Conservation (phyloP, 2,329 filamentous ascomycete species). For the Orbilia ellipsospora region DNA sequence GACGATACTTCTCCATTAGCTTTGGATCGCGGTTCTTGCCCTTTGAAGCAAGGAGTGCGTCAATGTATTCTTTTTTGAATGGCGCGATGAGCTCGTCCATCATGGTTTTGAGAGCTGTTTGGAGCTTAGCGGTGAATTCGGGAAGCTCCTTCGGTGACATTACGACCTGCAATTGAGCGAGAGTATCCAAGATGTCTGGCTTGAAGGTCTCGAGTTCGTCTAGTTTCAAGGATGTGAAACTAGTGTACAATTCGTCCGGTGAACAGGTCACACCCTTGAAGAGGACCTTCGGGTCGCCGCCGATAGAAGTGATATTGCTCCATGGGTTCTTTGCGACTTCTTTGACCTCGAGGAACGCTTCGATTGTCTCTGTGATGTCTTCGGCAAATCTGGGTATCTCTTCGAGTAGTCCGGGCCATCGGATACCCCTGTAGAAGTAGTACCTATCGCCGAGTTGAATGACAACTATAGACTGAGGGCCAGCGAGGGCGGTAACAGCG, state of each 20-base stretch:
- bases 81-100: constrained; percentile 41
- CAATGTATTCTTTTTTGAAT: constrained; percentile 44
- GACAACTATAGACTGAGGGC: constrained; percentile 58
- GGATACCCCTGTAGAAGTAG: constrained; percentile 59
- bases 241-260: constrained; percentile 40
- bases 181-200: constrained; percentile 41
- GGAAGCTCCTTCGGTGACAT: constrained; percentile 45
- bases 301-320: constrained; percentile 52
- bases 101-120: constrained; percentile 27
- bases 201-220: constrained; percentile 46
- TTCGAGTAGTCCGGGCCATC: constrained; percentile 55
- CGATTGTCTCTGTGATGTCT: constrained; percentile 56
- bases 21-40: constrained; percentile 37
- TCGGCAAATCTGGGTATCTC: constrained; percentile 56
- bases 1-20: constrained; percentile 49
- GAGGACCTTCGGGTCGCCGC: constrained; percentile 38
- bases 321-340: constrained; percentile 23
- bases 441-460: constrained; percentile 58
- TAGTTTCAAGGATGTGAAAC: constrained; percentile 31
- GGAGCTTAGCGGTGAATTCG: constrained; percentile 44
- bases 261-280: constrained; percentile 28
- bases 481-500: constrained; percentile 59
- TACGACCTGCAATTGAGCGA: constrained; percentile 39
- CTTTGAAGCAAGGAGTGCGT: constrained; percentile 29
- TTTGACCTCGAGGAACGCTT: constrained; percentile 33